A percentile compares a stretch with the other conserved stretches of the same genome.
These are phyloP conservation scores for Volvox africanus DNA, from an alignment of 139 green algal species.

Conservation along the genomic window DNA sequence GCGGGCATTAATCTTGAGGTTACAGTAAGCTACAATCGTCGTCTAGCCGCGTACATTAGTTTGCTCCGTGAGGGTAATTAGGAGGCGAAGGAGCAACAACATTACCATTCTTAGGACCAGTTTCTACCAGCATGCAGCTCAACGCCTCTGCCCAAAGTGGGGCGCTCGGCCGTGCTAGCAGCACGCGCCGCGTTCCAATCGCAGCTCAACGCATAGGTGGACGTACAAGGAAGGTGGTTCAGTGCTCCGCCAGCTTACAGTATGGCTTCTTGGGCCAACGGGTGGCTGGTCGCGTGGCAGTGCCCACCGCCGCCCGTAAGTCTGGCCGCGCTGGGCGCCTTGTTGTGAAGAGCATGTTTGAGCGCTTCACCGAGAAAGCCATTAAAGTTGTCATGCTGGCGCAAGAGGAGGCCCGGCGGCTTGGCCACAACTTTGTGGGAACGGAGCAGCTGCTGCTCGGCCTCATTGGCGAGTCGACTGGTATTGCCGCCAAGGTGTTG, in stretches of 20 bases:
- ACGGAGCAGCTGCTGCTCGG: conserved; percentile 99
- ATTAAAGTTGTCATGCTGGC: conserved; percentile 98
- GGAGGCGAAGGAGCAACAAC: background rate
- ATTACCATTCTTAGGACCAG: background rate
- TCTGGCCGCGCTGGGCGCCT: conserved; percentile 1
- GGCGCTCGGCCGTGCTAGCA: conserved; percentile 3
- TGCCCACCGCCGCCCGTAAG: conserved; percentile 20
- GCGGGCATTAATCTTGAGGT: background rate
- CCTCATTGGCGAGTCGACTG: conserved; percentile 98
- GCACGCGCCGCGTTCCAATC: conserved; percentile 2
- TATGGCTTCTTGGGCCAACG: conserved; percentile 43
- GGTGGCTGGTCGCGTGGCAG: conserved; percentile 18
- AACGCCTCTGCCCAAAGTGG: conserved; percentile 15
- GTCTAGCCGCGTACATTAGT: background rate
- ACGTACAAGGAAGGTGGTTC: conserved; percentile 22
- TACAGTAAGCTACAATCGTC: background rate
- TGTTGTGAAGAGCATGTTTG: conserved; percentile 87
- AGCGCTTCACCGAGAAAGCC: conserved; percentile 98
- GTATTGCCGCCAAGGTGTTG: conserved; percentile 99
- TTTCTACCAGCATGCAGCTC: conserved; percentile 18
- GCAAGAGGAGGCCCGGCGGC: conserved; percentile 95
- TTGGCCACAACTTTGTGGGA: conserved; percentile 99
- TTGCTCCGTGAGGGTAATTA: conserved; percentile 13
- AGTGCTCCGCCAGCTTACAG: conserved; percentile 8
- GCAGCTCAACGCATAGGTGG: conserved; percentile 23